Conservation (phyloP, 345 rosid genomes). For the Brassica juncea region DNA sequence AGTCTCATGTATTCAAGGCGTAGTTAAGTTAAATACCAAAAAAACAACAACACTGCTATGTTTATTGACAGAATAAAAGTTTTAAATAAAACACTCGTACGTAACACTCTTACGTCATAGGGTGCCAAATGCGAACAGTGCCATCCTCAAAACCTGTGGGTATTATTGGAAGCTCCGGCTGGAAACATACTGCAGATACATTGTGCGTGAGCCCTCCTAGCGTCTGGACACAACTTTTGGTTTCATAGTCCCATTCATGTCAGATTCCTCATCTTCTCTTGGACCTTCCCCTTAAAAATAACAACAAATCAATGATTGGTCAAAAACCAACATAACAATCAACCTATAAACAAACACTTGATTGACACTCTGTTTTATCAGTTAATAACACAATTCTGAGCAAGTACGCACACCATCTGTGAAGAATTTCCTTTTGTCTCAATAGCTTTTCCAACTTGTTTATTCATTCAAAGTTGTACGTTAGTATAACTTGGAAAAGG, state of each 20-base stretch:
- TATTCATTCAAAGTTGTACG: no score
- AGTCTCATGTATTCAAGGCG: neutral
- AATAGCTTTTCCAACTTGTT: no score
- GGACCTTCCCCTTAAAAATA: neutral
- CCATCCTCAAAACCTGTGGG: conserved; percentile 83
- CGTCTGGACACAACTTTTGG: conserved; percentile 79
- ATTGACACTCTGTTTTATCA: no score
- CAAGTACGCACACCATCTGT: no score
- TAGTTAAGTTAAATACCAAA: conserved; percentile 7
- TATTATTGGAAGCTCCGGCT: conserved; percentile 79
- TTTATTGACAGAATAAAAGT: neutral
- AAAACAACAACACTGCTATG: conserved; percentile 11
- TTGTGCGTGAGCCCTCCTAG: conserved; percentile 81
- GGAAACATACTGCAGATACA: conserved; percentile 80
- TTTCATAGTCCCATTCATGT: conserved; percentile 88
- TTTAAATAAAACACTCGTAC: neutral
- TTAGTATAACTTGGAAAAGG: no score
- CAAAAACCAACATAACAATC: neutral
- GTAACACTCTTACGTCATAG: neutral
- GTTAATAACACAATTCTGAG: no score
- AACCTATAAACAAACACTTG: no score
- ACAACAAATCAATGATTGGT: neutral
- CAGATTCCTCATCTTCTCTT: neutral
- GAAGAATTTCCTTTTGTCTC: no score
- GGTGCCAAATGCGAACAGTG: conserved; percentile 65